phyloP scores from a whole-genome alignment of 2,329 filamentous ascomycete genomes.

The Penicillium sp. region DNA sequence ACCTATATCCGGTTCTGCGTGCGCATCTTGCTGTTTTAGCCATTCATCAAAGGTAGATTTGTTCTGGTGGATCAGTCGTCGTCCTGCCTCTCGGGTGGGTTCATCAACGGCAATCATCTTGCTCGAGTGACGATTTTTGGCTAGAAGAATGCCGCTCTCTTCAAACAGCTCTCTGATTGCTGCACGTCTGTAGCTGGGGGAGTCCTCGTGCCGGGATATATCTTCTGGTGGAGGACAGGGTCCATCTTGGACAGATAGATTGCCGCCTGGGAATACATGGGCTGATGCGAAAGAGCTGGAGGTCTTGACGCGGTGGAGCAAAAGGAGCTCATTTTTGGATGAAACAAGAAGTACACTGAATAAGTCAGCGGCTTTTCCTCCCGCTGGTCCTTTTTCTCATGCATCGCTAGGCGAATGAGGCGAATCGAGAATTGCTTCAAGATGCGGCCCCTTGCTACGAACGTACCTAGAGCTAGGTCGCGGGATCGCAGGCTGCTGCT shows the following conservation, averaged over 20 bases:
- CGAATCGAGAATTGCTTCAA: neutral
- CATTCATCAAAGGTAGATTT: conserved; percentile 69
- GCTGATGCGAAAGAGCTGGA: conserved; percentile 85
- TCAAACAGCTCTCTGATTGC: conserved; percentile 93
- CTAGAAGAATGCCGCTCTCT: conserved; percentile 86
- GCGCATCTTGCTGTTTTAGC: conserved; percentile 44
- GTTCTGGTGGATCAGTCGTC: conserved; percentile 69
- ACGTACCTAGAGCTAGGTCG: conserved; percentile 66
- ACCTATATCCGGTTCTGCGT: conserved; percentile 61
- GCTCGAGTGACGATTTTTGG: conserved; percentile 45
- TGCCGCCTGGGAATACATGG: conserved; percentile 91
- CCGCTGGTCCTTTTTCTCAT: neutral
- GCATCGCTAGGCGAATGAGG: neutral
- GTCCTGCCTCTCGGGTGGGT: conserved; percentile 63
- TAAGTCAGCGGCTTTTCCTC: conserved; percentile 10
- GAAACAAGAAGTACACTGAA: conserved; percentile 80
- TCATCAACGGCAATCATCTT: conserved; percentile 64
- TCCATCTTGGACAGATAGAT: conserved; percentile 77
- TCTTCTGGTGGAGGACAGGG: conserved; percentile 53
- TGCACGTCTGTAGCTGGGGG: conserved; percentile 72
- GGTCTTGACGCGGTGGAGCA: conserved; percentile 81
- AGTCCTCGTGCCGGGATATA: conserved; percentile 67
- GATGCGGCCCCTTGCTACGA: neutral
- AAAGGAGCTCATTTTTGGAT: conserved; percentile 79
- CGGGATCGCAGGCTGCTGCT: conserved; percentile 50